These are phyloP conservation scores for Theobroma grandiflorum DNA, from an alignment of 441 rosid species.

Conservation along the genomic window DNA sequence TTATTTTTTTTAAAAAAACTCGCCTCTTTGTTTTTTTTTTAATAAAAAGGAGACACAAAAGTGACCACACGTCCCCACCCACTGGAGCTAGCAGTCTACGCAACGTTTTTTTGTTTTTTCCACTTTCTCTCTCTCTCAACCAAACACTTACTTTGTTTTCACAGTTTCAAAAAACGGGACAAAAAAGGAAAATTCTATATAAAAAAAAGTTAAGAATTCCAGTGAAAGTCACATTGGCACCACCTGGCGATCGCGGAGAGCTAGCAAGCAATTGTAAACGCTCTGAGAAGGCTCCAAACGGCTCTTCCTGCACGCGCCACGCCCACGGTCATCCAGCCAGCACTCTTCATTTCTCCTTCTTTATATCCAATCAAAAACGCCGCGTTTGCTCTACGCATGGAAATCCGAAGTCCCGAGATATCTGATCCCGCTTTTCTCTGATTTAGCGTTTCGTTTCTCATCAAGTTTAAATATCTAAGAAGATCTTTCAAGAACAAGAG, in stretches of 20 bases:
- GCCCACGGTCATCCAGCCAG: constrained; percentile 9
- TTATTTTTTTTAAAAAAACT: no score
- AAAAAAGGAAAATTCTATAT: background rate
- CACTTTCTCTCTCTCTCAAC: background rate
- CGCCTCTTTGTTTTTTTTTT: no score
- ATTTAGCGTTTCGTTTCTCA: background rate
- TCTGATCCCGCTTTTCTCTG: constrained; percentile 4
- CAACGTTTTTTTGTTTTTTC: background rate
- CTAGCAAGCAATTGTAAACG: background rate
- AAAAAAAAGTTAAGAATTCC: background rate
- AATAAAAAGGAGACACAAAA: no score
- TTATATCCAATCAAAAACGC: constrained; percentile 10
- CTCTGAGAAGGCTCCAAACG: background rate
- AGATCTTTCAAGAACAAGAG: background rate
- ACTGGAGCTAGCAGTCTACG: background rate
- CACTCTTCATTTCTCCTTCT: background rate
- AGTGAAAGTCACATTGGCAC: background rate
- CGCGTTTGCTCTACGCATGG: background rate
- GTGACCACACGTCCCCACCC: background rate
- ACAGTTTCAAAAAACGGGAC: background rate
- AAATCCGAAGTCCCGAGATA: background rate
- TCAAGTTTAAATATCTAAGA: no score
- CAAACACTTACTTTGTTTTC: background rate
- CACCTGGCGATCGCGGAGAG: constrained; percentile 13
- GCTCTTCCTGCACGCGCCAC: constrained; percentile 13